A percentile compares a stretch with the other conserved stretches of the same genome.
phyloP scores from a whole-genome alignment of 352 stramenopile species.

The Pythium biforme region DNA sequence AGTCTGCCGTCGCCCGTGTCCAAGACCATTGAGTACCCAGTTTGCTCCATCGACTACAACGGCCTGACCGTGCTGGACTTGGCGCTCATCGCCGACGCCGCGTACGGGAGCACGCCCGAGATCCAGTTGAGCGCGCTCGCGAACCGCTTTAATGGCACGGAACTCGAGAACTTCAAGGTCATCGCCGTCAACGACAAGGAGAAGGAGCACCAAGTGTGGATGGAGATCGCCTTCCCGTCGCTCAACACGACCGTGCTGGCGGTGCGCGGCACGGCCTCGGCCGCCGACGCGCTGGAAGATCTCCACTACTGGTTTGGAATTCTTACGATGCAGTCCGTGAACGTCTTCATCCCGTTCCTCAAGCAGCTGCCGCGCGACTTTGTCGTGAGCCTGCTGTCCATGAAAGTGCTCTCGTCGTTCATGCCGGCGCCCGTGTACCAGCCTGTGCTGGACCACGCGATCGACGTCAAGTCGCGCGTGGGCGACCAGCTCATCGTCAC shows the following conservation, averaged over 20 bases:
- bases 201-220: slow-evolving; percentile 35
- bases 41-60: slow-evolving; percentile 32
- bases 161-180: slow-evolving; percentile 26
- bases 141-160: slow-evolving; percentile 37
- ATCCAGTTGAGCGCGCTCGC: slow-evolving; percentile 26
- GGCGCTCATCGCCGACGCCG: slow-evolving; percentile 37
- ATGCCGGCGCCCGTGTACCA: slow-evolving; percentile 70
- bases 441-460: slow-evolving; percentile 53
- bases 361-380: slow-evolving; percentile 36
- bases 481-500: slow-evolving; percentile 69
- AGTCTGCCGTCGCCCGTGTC: slow-evolving; percentile 10
- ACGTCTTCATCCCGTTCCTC: slow-evolving; percentile 39
- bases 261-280: slow-evolving; percentile 36
- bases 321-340: slow-evolving; percentile 35
- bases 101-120: slow-evolving; percentile 28
- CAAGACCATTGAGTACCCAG: slow-evolving; percentile 26
- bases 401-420: slow-evolving; percentile 24
- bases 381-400: slow-evolving; percentile 35
- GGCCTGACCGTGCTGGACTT: slow-evolving; percentile 31
- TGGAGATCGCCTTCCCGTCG: slow-evolving; percentile 32
- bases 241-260: slow-evolving; percentile 37
- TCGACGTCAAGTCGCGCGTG: slow-evolving; percentile 39
- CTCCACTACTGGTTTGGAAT: slow-evolving; percentile 45
- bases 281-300: slow-evolving; percentile 36
- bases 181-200: slow-evolving; percentile 21